phyloP scores from a whole-genome alignment of 2,329 filamentous ascomycete species.

The Ascochyta rabiei region DNA sequence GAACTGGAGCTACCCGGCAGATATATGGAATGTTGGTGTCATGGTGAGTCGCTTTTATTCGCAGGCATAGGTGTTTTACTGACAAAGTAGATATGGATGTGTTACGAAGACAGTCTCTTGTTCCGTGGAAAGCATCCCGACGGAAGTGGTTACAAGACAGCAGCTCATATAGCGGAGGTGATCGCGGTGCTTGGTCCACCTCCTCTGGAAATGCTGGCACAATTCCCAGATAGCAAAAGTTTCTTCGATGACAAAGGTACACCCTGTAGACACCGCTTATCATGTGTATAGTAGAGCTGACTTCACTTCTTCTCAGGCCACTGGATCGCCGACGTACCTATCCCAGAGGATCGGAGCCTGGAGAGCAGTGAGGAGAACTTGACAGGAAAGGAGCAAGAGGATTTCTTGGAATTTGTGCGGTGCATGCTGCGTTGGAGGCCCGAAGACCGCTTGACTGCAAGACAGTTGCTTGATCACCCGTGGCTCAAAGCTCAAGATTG shows the following conservation, averaged over 20 bases:
- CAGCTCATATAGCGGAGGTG: constrained; percentile 38
- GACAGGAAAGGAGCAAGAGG: constrained; percentile 28
- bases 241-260: constrained; percentile 26
- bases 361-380: constrained; percentile 26
- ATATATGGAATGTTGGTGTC: constrained; percentile 50
- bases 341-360: constrained; percentile 16
- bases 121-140: constrained; percentile 36
- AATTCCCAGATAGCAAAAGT: constrained; percentile 15
- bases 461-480: constrained; percentile 21
- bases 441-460: constrained; percentile 35
- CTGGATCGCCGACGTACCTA: constrained; percentile 23
- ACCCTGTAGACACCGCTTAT: background rate
- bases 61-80: background rate
- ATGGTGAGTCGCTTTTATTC: constrained; percentile 34
- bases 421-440: constrained; percentile 48
- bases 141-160: constrained; percentile 29
- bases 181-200: constrained; percentile 28
- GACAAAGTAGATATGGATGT: constrained; percentile 43
- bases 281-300: background rate
- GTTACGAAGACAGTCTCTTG: constrained; percentile 42
- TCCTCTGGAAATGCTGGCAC: constrained; percentile 22
- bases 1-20: constrained; percentile 45
- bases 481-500: constrained; percentile 15
- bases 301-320: constrained; percentile 10
- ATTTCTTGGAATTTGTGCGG: constrained; percentile 41